phyloP scores from a whole-genome alignment of 352 stramenopile species.

The Phytopythium oedochilum region DNA sequence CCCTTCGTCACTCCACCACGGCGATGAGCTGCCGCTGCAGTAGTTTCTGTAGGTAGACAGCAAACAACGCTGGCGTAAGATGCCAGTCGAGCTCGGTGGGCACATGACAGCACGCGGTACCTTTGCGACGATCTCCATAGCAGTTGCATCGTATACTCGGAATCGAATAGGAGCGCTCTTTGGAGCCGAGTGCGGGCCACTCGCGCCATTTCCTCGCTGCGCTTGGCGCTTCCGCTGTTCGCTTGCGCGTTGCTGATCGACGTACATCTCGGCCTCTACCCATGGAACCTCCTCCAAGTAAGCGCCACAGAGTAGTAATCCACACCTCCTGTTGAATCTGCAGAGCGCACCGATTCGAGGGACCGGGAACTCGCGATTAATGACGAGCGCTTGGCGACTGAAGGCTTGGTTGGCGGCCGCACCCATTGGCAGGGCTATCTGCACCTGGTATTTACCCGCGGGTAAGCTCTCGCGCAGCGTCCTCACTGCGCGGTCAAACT shows the following conservation, averaged over 20 bases:
- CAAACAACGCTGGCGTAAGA: background rate
- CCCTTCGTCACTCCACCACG: background rate
- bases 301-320: no score
- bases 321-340: no score
- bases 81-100: background rate
- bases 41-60: constrained; percentile 13
- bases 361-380: constrained; percentile 44
- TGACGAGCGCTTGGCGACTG: constrained; percentile 32
- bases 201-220: background rate
- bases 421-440: constrained; percentile 21
- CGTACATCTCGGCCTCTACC: constrained; percentile 43
- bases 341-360: constrained; percentile 44
- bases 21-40: constrained; percentile 27
- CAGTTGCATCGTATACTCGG: constrained; percentile 27
- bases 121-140: constrained; percentile 39
- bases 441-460: constrained; percentile 41
- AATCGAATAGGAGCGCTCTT: constrained; percentile 11
- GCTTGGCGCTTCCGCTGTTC: constrained; percentile 16
- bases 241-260: constrained; percentile 31
- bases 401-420: constrained; percentile 5
- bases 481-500: constrained; percentile 49
- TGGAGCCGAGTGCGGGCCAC: background rate
- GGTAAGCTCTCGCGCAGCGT: constrained; percentile 40
- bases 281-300: no score
- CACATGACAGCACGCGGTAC: constrained; percentile 6